Conservation (phyloP, 164 flowering plant genomes). For the Piper longum region DNA sequence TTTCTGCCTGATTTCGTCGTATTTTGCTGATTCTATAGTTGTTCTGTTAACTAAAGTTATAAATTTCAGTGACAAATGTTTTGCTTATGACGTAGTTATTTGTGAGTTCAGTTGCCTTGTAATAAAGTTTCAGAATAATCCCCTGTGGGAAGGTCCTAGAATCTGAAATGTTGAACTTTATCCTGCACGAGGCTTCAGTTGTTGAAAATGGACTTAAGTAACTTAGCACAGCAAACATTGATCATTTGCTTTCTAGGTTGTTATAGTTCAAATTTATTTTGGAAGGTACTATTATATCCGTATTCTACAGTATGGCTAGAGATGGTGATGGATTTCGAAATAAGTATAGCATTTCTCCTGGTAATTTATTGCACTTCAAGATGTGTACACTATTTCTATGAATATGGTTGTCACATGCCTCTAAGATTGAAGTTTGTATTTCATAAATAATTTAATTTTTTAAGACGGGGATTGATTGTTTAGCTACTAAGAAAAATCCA, state of each 20-base stretch:
- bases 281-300: neutral
- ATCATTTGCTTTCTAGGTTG: neutral
- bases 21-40: no score
- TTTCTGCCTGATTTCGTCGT: neutral
- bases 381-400: neutral
- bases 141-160: neutral
- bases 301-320: constrained; percentile 14
- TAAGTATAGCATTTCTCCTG: constrained; percentile 39
- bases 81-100: no score
- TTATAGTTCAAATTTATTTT: no score
- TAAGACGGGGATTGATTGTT: no score
- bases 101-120: no score
- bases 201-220: neutral
- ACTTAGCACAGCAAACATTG: neutral
- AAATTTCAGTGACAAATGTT: no score
- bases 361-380: constrained; percentile 16
- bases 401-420: neutral
- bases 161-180: neutral
- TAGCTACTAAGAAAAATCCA: no score
- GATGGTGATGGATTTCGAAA: constrained; percentile 33
- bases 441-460: no score
- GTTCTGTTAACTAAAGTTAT: no score
- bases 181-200: neutral
- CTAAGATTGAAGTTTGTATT: neutral
- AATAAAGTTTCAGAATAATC: neutral